Conservation (phyloP, 768 basidiomycete species). For the Boletus pseudopeckii region DNA sequence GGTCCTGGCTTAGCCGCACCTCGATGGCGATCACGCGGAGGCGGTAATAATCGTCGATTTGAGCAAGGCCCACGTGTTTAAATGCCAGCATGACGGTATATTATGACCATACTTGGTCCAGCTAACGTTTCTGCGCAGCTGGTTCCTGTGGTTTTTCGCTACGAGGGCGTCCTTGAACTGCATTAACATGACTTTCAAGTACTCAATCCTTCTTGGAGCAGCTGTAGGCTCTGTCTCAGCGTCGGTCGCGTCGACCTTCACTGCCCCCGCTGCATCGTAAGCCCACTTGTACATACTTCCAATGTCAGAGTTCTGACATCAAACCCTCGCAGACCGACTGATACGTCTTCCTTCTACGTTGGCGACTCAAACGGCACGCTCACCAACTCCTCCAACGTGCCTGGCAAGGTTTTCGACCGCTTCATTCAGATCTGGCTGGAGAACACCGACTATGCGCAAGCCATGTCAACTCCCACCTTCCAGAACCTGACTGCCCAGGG, state of each 20-base stretch:
- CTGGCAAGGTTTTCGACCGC: slow-evolving; percentile 44
- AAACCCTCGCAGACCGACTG: slow-evolving; percentile 22
- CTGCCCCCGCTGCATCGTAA: slow-evolving; percentile 29
- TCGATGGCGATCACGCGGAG: too few relatives aligned
- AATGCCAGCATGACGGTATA: slow-evolving; percentile 5
- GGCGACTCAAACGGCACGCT: slow-evolving; percentile 44
- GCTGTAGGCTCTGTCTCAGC: slow-evolving; percentile 20
- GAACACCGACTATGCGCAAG: slow-evolving; percentile 51
- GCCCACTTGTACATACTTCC: neutral
- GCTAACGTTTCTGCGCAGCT: neutral
- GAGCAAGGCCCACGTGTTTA: slow-evolving; percentile 7
- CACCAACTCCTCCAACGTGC: slow-evolving; percentile 34
- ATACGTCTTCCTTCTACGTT: slow-evolving; percentile 37
- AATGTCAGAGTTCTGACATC: neutral
- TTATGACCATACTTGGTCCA: neutral
- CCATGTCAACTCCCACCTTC: slow-evolving; percentile 28
- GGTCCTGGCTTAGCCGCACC: too few relatives aligned
- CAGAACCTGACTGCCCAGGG: slow-evolving; percentile 46
- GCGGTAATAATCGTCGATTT: neutral
- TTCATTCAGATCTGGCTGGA: slow-evolving; percentile 61
- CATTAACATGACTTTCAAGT: slow-evolving; percentile 14
- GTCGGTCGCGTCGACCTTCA: slow-evolving; percentile 24
- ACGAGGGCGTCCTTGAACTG: neutral
- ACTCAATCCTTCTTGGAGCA: slow-evolving; percentile 13
- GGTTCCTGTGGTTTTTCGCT: neutral